Evolutionary conservation across 78 protist species (phyloP).

Genomic region (Guillardia theta): DNA sequence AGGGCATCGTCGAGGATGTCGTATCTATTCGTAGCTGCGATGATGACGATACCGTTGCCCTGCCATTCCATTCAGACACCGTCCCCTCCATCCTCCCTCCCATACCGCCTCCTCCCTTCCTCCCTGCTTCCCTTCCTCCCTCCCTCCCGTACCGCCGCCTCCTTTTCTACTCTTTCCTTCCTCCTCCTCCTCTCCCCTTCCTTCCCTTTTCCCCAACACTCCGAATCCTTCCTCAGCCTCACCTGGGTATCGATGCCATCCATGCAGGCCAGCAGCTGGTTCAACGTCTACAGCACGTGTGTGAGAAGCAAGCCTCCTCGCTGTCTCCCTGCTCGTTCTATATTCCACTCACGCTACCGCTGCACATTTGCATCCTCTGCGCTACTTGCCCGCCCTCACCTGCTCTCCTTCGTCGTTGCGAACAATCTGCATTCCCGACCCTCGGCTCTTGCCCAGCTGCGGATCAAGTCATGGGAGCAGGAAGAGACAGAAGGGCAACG

Average conservation of each 20-base stretch:
- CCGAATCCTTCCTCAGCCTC: no score
- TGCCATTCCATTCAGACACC: no score
- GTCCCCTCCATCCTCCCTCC: no score
- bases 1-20: not conserved
- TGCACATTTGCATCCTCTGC: no score
- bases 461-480: no score
- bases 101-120: not conserved
- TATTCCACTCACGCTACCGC: no score
- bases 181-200: no score
- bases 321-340: no score
- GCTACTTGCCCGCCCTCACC: no score
- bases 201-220: no score
- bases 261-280: not conserved
- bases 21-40: slow-evolving; percentile 7
- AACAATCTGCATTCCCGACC: not conserved
- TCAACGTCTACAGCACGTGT: not conserved
- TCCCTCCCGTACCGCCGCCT: not conserved
- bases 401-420: slow-evolving; percentile 35
- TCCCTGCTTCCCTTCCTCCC: not conserved
- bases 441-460: not conserved
- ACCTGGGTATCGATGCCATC: slow-evolving; percentile 33
- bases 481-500: no score
- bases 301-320: not conserved
- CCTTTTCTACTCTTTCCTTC: not conserved
- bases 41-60: not conserved